phyloP scores from a whole-genome alignment of 345 rosid genomes.

The Hibiscus mutabilis region DNA sequence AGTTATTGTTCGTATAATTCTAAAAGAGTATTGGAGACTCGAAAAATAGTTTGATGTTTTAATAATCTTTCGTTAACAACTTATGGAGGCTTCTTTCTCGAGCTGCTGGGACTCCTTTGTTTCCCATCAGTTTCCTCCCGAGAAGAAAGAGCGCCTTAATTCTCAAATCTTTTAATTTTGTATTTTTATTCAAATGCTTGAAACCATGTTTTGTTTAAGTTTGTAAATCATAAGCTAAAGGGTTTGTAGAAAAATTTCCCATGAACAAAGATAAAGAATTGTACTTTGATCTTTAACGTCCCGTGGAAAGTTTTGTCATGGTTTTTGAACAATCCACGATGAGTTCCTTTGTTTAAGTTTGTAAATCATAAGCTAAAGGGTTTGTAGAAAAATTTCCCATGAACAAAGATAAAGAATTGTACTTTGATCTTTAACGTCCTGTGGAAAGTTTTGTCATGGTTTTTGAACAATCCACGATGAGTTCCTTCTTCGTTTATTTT shows the following conservation, averaged over 20 bases:
- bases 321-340: neutral
- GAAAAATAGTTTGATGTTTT: neutral
- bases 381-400: neutral
- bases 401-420: neutral
- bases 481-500: neutral
- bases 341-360: neutral
- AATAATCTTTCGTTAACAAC: neutral
- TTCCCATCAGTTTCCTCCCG: neutral
- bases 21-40: neutral
- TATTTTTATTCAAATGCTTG: neutral
- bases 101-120: slow-evolving; percentile 1
- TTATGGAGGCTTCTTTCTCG: neutral
- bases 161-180: neutral
- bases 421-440: neutral
- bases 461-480: neutral
- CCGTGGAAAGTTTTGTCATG: neutral
- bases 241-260: neutral
- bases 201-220: neutral
- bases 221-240: neutral
- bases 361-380: neutral
- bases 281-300: neutral
- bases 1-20: neutral
- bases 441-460: neutral
- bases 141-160: neutral
- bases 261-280: neutral